Evolutionary conservation across 306 rosid genomes (phyloP), one percentile per base, ranked within the genome.

Genomic region (Datisca glomerata): DNA sequence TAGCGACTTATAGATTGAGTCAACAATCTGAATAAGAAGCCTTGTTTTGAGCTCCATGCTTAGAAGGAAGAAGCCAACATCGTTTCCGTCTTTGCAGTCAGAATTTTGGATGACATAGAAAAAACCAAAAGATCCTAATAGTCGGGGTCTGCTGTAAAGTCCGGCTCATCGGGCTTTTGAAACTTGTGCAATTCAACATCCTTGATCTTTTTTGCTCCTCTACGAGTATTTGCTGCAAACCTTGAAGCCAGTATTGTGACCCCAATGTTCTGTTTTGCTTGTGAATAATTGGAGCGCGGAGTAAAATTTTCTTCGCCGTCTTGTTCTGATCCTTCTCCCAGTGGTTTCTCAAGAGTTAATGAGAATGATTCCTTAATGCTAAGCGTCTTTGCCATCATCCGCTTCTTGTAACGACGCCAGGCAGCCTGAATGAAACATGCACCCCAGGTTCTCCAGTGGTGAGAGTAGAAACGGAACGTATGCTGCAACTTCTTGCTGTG

Each of bases 401-500:
- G 52, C 66, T 78, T 83, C 68, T 74, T 76, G 73, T 51, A 56
- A 18, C 89, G 70, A 32, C 73, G 86, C 97, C 97, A 87, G 0
- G 85, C 89, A 9, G 57, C 82, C 61, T 87, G 94, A 54, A 87
- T 74, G 78, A 82, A 76, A 63, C 97, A 87, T 11, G 93, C 76
- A 5, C 85, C 94, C 96, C 96, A 83, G 7, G 97, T 87, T 48
- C 93, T 80, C 97, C 97, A 87, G 16, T 83, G 97, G 59, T 82
- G 22, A 12, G 97, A 87, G 76, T 83, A 87, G 77, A 79, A 83
- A 18, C 94, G 82, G 56, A 87, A 87, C 2, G 97, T 76, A 34
- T 87, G 93, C 7, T 87, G 97, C 2, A 87, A 48, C 76, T 83
- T 79, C 75, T 83, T 87, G 74, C 97, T 83, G 41, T 87, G 97